Base-by-base conservation (phyloP, 2,329 filamentous ascomycete genomes). In the Pseudodiploospora longispora region DNA sequence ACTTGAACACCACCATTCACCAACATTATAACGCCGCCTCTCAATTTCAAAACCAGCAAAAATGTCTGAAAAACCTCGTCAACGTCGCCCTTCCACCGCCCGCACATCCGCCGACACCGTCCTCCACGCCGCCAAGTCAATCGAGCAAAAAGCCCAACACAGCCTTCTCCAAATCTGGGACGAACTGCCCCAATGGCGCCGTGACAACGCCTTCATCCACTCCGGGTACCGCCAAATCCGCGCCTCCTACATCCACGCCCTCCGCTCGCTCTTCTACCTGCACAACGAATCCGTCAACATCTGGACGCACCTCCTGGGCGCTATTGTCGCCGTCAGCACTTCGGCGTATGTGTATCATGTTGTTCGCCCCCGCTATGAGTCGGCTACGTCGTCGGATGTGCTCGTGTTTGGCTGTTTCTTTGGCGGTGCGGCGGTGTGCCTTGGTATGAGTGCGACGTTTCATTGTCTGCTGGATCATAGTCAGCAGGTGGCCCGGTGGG, bases 381-480 rank as follows among this genome's bases (percentile, higher is more conserved):
- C 73, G 3, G 84, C 85, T 6, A 72, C 70, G 6, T 47, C 58
- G 6, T 66, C 74, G 3, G 88, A 95, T 60, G 70, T 87, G n/a
- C 50, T 80, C 32, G 86, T 80, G 30, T 88, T 95, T 60, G 68
- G 70, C 1, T 89, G 82, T 65, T 95, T 93, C 71, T 89, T 95
- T 56, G 69, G 70, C 27, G 87, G 88, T 37, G 85, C 84, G 2
- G 74, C 81, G 29, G 57, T 79, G 31, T 91, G 87, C 55, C 68
- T 93, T 42, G 83, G 84, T 27, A 87, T 90, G 82, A 89, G 84
- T 54, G 85, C 88, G 5, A 85, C 83, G 3, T 98, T 82, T 60
- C 93, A 98, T 61, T 77, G 86, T 2, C 76, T 96, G 39, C 80
- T 75, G 27, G 95, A 96, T 53, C 93, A 98, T 63, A 93, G 86